Base-by-base conservation (phyloP, 805 yeast species). In the Starmerella floris region DNA sequence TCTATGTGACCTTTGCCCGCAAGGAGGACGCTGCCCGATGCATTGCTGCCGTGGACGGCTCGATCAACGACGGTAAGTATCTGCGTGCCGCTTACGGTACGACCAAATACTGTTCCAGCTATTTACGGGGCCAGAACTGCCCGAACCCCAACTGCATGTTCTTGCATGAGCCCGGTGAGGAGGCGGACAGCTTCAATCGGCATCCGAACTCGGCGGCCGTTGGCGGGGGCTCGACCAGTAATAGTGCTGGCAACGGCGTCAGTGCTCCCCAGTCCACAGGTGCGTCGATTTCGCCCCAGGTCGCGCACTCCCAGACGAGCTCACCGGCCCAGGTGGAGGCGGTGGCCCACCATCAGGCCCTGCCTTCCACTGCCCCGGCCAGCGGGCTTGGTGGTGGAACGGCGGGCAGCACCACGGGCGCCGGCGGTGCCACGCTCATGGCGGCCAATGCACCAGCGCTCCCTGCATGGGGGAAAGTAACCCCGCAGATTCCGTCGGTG, bases 131-230 rank as follows among this genome's bases (percentile, higher is more conserved):
- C 30, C 93, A 83, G 60, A 79, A 91, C 9, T 91, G 99, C 65
- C 98, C 95, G 46, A 91, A 91, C 63, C 97, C 97, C 49, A 84
- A 85, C 58, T 91, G 99, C 70, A 91, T 91, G 98, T 91, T 91
- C 57, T 70, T 91, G 56, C 99, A 91, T 61, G 98, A 91, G 63
- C 98, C 98, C 5, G 98, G 99, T 45, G 99, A 91, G 67, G 98
- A 91, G 62, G 97, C 97, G 2, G 98, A 91, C 56, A 81, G 94
- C 10, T 88, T 83, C 64, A 83, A 94, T 23, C 77, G 95, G 41
- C 85, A 41, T 32, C 39, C 39, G n/a, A 30, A 30, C 44, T 30
- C 4, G 13, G 57, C 19, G 31, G 26, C 5, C 40, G 13, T 40
- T 52, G 50, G 36, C 52, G 19, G 47, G 21, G 10, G n/a, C 43